These are phyloP conservation scores for Phaeolepiota aurea DNA, from an alignment of 768 basidiomycete genomes.

Conservation along the genomic window DNA sequence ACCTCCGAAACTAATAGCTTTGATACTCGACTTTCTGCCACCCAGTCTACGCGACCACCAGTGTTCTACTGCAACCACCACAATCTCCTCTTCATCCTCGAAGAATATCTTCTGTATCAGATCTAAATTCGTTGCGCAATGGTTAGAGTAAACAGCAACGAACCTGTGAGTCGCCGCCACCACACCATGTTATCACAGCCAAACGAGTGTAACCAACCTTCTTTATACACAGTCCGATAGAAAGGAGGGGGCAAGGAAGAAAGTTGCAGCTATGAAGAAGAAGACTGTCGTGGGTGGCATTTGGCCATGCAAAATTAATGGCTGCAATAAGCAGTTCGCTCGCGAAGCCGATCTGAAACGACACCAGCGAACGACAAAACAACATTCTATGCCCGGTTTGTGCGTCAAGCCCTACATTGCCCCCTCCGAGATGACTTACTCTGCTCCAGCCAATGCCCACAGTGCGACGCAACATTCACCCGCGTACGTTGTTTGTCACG, in stretches of 20 bases:
- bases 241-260: constrained; percentile 17
- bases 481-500: constrained; percentile 42
- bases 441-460: constrained; percentile 54
- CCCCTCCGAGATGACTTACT: constrained; percentile 3
- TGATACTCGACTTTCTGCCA: constrained; percentile 15
- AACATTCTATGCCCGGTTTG: constrained; percentile 70
- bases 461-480: constrained; percentile 76
- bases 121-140: constrained; percentile 7
- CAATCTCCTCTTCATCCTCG: neutral
- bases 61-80: neutral
- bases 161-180: constrained; percentile 14
- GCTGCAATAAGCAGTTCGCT: constrained; percentile 76
- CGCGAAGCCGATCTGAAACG: constrained; percentile 77
- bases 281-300: constrained; percentile 40
- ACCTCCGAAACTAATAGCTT: constrained; percentile 10
- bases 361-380: constrained; percentile 74
- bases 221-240: constrained; percentile 14
- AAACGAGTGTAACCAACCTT: neutral
- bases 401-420: constrained; percentile 23
- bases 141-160: constrained; percentile 16
- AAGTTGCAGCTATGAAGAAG: constrained; percentile 28
- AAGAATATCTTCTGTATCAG: neutral
- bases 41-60: neutral
- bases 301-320: constrained; percentile 79
- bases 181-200: neutral